phyloP scores from a whole-genome alignment of 2,329 filamentous ascomycete genomes.

The Arthrobotrys sinensis region DNA sequence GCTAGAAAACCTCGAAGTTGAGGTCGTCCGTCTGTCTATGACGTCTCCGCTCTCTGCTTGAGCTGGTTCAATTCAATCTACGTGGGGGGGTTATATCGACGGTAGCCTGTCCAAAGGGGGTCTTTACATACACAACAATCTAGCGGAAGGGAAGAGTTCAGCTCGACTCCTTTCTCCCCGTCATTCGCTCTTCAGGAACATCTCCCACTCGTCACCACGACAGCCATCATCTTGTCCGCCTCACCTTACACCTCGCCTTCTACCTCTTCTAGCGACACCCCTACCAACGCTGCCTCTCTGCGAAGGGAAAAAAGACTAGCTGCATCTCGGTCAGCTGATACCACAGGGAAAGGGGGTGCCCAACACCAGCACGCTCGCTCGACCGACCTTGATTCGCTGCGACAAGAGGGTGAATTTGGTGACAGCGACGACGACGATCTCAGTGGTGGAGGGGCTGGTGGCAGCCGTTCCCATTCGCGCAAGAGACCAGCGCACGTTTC shows the following conservation, averaged over 20 bases:
- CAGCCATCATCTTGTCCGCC: conserved; percentile 60
- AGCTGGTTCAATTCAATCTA: conserved; percentile 8
- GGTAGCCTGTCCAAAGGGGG: conserved; percentile 21
- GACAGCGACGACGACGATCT: conserved; percentile 56
- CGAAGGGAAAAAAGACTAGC: conserved; percentile 50
- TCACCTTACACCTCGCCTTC: conserved; percentile 61
- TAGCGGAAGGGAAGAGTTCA: conserved; percentile 19
- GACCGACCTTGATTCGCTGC: conserved; percentile 52
- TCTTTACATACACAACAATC: conserved; percentile 3
- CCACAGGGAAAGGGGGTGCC: conserved; percentile 54
- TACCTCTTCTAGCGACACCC: conserved; percentile 59
- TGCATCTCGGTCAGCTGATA: conserved; percentile 53
- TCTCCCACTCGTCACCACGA: conserved; percentile 49
- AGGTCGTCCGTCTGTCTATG: conserved; percentile 23
- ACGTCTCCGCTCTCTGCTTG: conserved; percentile 10
- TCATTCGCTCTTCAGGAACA: conserved; percentile 25
- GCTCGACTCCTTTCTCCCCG: conserved; percentile 26
- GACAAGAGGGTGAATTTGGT: conserved; percentile 51
- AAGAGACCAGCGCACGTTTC: conserved; percentile 75
- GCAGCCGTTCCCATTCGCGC: conserved; percentile 57
- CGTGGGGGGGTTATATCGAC: conserved; percentile 2
- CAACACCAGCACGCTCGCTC: conserved; percentile 53
- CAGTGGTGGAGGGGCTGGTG: conserved; percentile 59
- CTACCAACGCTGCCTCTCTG: conserved; percentile 59
- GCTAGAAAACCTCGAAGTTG: conserved; percentile 27